A percentile compares a stretch with the other conserved stretches of the same genome.
These are phyloP conservation scores for Pseudogymnoascus sp. DNA, from an alignment of 2,329 filamentous ascomycete species.

Conservation along the genomic window DNA sequence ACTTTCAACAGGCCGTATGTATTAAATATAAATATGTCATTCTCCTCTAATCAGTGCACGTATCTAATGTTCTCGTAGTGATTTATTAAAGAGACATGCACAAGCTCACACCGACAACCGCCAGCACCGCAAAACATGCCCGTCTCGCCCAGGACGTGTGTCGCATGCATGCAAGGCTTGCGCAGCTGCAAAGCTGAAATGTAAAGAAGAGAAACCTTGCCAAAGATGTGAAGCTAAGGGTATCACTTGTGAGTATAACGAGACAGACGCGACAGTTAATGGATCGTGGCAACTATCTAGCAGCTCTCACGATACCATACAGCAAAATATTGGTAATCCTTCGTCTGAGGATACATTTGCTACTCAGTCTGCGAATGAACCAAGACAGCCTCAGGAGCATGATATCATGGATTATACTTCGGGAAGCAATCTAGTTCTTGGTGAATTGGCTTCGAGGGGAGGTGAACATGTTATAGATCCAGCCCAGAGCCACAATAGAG, in stretches of 20 bases:
- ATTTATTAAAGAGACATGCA: not conserved
- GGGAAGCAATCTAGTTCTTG: not conserved
- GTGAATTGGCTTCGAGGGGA: not conserved
- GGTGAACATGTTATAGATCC: not conserved
- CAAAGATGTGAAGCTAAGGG: conserved; percentile 5
- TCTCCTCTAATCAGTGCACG: not conserved
- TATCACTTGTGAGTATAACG: conserved; percentile 7
- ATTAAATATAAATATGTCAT: not conserved
- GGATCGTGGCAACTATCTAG: not conserved
- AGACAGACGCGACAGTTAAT: not conserved
- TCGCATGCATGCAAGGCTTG: conserved; percentile 13
- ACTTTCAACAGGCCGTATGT: conserved; percentile 8
- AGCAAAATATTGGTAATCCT: not conserved
- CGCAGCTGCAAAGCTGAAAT: conserved; percentile 13
- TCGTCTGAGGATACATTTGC: not conserved
- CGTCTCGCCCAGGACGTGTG: not conserved
- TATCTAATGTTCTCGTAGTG: not conserved
- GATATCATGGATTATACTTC: not conserved
- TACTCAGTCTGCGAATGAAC: not conserved
- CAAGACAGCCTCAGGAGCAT: not conserved
- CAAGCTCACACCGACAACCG: not conserved
- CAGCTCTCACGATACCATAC: not conserved
- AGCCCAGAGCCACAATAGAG: not conserved
- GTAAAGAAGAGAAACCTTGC: conserved; percentile 13
- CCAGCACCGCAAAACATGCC: not conserved